Evolutionary conservation across 1,284 basidiomycete species (phyloP), one percentile per base, ranked within the genome.

Genomic region (Apiotrichum gamsii): DNA sequence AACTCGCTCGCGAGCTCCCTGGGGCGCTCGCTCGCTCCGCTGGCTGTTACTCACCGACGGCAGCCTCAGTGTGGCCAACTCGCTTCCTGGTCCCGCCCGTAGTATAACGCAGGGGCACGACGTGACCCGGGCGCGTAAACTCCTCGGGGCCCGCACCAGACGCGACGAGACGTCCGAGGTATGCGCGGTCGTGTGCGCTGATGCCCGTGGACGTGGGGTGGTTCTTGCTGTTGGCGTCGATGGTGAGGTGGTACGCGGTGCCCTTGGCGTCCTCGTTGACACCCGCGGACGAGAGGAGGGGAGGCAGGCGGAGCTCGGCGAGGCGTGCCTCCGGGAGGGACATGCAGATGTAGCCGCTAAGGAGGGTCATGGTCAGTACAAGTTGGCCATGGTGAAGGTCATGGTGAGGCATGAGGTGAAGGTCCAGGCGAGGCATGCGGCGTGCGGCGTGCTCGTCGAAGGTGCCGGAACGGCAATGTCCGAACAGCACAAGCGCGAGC

Each of bases 241-340:
- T 73, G 0, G 94, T 98, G 57, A 97, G 78, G n/a, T 94, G 93
- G 74, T 98, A 98, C 0, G 95, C 95, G 0, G 94, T 99, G 46
- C 83, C 82, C 72, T 95, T 86, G 42, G 83, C 82, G 59, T 99
- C 94, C 61, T 90, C 82, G 37, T 57, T 61, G 20, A 43, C 47
- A 21, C 68, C 68, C 67, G 95, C 96, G 42, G 87, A 75, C 1
- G 84, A 80, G 10, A 95, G 84, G 85, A 98, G 96, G 82, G 95
- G 89, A 3, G 90, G 88, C 47, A 99, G 83, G 5, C 83, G 76
- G n/a, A 98, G 82, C 47, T 83, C 79, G 30, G 83, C 77, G 10
- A 98, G 79, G 5, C 88, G 82, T 29, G 82, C 75, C 8, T 80
- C 78, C 0, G 89, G 86, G 1, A 97, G 77, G 8, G 90, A 82